These are phyloP conservation scores for Dothistroma septosporum DNA, from an alignment of 2,329 filamentous ascomycete species.

Conservation along the genomic window DNA sequence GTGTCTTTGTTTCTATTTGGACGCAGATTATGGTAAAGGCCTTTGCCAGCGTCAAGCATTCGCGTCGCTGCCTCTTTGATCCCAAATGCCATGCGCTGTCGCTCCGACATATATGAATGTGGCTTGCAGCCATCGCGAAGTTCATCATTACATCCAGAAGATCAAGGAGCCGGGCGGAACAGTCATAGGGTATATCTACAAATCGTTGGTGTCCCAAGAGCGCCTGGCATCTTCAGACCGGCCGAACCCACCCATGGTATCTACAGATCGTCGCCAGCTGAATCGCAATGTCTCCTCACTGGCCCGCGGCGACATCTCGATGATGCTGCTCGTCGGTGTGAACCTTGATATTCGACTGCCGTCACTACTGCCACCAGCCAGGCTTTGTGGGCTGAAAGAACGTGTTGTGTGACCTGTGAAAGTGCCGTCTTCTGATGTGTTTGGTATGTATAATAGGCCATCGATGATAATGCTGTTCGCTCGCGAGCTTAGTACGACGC, in stretches of 20 bases:
- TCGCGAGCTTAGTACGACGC: slow-evolving; percentile 8
- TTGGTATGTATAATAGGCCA: slow-evolving; percentile 8
- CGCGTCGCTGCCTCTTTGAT: not conserved
- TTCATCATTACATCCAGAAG: slow-evolving; percentile 7
- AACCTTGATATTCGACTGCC: slow-evolving; percentile 23
- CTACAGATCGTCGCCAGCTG: slow-evolving; percentile 12
- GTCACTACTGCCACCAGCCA: slow-evolving; percentile 9
- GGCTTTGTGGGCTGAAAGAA: slow-evolving; percentile 13
- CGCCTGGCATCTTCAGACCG: not conserved
- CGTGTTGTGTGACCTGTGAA: slow-evolving; percentile 14
- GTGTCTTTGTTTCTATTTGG: not conserved
- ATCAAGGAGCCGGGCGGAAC: not conserved
- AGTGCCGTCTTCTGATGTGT: slow-evolving; percentile 4
- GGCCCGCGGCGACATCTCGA: slow-evolving; percentile 39
- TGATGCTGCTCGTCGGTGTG: slow-evolving; percentile 41
- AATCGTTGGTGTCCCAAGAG: slow-evolving; percentile 15
- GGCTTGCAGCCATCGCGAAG: not conserved
- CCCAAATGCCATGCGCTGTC: not conserved
- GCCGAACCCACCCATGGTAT: not conserved
- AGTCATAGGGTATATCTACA: slow-evolving; percentile 6
- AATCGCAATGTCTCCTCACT: slow-evolving; percentile 39
- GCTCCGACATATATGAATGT: not conserved
- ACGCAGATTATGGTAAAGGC: not conserved
- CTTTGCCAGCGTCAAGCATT: not conserved
- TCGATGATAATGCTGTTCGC: slow-evolving; percentile 3